Evolutionary conservation across 2,329 filamentous ascomycete species (phyloP).

Genomic region (Epichloe scottii): DNA sequence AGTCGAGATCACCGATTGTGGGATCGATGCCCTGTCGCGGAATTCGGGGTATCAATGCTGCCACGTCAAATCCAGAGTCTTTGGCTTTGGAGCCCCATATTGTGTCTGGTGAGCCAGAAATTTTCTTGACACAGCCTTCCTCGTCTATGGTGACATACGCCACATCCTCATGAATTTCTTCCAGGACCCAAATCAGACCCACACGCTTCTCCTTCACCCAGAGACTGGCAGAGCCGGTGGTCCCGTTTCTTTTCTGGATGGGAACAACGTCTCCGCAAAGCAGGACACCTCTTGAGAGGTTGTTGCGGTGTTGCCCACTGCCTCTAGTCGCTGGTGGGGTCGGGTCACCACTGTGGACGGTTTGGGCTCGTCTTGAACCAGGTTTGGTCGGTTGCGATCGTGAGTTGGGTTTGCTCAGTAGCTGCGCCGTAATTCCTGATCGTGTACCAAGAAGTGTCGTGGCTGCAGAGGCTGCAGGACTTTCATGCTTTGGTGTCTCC

Average conservation of each 20-base stretch:
- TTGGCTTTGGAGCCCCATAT: conserved; percentile 73
- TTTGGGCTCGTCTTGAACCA: conserved; percentile 47
- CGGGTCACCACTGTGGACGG: conserved; percentile 44
- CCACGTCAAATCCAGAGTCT: conserved; percentile 58
- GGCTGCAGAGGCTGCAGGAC: conserved; percentile 28
- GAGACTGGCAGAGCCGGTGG: conserved; percentile 81
- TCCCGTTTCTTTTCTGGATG: conserved; percentile 89
- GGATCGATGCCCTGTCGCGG: conserved; percentile 62
- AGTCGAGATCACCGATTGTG: conserved; percentile 62
- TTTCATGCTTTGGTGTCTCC: conserved; percentile 21
- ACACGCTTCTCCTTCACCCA: conserved; percentile 98
- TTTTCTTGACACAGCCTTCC: conserved; percentile 57
- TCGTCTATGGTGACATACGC: conserved; percentile 67
- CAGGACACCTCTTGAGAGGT: conserved; percentile 75
- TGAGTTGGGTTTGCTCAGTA: conserved; percentile 71
- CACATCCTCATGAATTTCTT: conserved; percentile 94
- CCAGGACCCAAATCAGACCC: conserved; percentile 91
- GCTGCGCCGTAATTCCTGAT: conserved; percentile 65
- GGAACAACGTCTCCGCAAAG: conserved; percentile 97
- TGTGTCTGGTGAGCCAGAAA: conserved; percentile 63
- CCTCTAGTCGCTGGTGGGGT: conserved; percentile 41
- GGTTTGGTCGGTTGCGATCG: conserved; percentile 42
- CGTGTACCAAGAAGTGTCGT: conserved; percentile 53
- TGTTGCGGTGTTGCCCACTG: conserved; percentile 51
- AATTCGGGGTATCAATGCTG: conserved; percentile 67